Evolutionary conservation across 495 filamentous ascomycete species (phyloP).

Genomic region (Bacidia gigantensis): DNA sequence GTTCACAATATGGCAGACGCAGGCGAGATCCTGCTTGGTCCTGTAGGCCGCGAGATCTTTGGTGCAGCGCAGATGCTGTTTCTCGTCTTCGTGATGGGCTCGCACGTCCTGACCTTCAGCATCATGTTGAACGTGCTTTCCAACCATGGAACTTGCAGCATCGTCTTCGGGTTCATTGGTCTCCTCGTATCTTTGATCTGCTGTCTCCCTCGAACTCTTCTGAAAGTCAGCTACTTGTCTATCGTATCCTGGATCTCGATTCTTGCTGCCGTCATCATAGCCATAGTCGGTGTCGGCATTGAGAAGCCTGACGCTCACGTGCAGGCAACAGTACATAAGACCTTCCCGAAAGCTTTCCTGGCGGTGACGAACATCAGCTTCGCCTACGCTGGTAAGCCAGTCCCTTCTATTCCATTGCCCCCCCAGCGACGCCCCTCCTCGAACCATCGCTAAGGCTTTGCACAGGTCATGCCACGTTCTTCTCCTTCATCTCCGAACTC

Average conservation of each 20-base stretch:
- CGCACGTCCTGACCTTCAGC: conserved; percentile 59
- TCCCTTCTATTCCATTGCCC: not conserved
- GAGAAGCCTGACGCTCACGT: conserved; percentile 18
- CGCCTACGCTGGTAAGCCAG: conserved; percentile 28
- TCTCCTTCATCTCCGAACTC: conserved; percentile 68
- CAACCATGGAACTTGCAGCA: conserved; percentile 48
- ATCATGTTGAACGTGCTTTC: conserved; percentile 58
- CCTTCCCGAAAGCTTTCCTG: conserved; percentile 24
- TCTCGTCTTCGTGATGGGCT: conserved; percentile 63
- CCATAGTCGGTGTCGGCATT: conserved; percentile 53
- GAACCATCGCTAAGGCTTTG: not conserved
- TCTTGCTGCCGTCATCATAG: conserved; percentile 47
- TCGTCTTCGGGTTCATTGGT: conserved; percentile 52
- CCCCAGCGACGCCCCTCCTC: conserved; percentile 2
- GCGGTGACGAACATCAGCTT: conserved; percentile 37
- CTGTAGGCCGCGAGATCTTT: conserved; percentile 48
- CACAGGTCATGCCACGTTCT: conserved; percentile 52
- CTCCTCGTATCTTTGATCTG: conserved; percentile 46
- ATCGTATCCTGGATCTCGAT: conserved; percentile 54
- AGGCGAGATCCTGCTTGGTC: conserved; percentile 49
- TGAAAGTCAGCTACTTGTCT: conserved; percentile 46
- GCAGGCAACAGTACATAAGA: conserved; percentile 9
- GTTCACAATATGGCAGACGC: conserved; percentile 63
- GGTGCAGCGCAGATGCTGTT: conserved; percentile 51
- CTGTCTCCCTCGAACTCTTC: conserved; percentile 50